These are phyloP conservation scores for Penicillium sp. DNA, from an alignment of 2,329 filamentous ascomycete species.

Conservation along the genomic window DNA sequence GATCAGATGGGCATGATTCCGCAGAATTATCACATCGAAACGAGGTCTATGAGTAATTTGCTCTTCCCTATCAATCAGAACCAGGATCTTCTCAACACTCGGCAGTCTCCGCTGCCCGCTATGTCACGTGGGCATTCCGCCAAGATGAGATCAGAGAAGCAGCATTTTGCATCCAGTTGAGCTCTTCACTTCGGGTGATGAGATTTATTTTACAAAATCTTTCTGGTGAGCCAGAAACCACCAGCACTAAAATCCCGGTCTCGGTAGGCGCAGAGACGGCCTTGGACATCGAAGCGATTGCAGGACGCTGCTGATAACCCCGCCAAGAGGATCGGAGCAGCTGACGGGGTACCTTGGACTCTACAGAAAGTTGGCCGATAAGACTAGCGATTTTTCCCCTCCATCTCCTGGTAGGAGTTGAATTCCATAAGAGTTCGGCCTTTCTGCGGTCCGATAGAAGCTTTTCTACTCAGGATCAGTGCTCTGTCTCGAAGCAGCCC, in stretches of 20 bases:
- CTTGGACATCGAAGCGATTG: background rate
- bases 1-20: background rate
- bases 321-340: conserved; percentile 7
- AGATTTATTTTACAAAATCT: no score
- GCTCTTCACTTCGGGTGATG: background rate
- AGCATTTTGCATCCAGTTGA: background rate
- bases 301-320: background rate
- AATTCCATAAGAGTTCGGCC: background rate
- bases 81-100: conserved; percentile 7
- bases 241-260: no score
- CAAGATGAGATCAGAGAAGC: background rate
- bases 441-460: background rate
- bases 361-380: conserved; percentile 13
- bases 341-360: conserved; percentile 10
- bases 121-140: conserved; percentile 17
- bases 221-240: background rate
- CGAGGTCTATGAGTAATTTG: conserved; percentile 19
- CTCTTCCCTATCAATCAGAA: background rate
- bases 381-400: conserved; percentile 7
- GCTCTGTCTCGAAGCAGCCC: background rate
- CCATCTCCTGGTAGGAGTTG: background rate
- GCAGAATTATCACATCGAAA: conserved; percentile 18
- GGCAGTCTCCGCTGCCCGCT: conserved; percentile 20
- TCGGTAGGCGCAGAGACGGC: no score
- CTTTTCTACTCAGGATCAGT: background rate